These are phyloP conservation scores for Seiridium cupressi DNA, from an alignment of 2,329 filamentous ascomycete genomes.

Conservation along the genomic window DNA sequence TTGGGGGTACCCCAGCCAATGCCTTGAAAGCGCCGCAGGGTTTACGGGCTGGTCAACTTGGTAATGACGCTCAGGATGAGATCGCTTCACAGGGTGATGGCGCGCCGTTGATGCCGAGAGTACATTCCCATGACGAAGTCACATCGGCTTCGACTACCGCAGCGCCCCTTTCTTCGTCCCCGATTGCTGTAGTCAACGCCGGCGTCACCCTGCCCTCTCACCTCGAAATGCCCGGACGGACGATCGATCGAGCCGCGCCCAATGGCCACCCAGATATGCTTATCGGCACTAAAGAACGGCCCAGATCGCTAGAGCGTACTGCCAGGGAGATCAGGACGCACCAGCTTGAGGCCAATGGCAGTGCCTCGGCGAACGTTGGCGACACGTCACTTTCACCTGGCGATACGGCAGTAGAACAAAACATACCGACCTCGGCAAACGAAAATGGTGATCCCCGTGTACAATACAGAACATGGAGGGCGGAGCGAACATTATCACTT, in stretches of 20 bases:
- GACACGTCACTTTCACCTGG: constrained; percentile 28
- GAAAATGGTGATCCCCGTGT: constrained; percentile 21
- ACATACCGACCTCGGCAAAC: constrained; percentile 14
- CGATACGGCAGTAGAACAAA: constrained; percentile 11
- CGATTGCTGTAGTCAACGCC: constrained; percentile 11
- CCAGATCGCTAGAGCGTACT: constrained; percentile 41
- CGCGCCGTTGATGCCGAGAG: constrained; percentile 33
- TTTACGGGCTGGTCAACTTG: constrained; percentile 14
- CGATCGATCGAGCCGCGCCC: constrained; percentile 31
- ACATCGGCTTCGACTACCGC: constrained; percentile 19
- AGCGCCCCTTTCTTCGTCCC: constrained; percentile 11
- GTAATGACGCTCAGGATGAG: constrained; percentile 31
- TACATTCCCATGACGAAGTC: constrained; percentile 21
- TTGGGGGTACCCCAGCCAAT: constrained; percentile 17
- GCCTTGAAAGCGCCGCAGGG: constrained; percentile 18
- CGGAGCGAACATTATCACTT: constrained; percentile 40
- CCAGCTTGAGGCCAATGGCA: constrained; percentile 23
- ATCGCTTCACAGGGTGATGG: constrained; percentile 30
- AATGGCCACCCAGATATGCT: constrained; percentile 33
- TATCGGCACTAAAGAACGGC: constrained; percentile 27
- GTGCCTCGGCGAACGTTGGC: constrained; percentile 25
- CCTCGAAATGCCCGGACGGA: constrained; percentile 28
- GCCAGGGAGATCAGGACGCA: constrained; percentile 36
- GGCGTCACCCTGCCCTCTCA: constrained; percentile 10
- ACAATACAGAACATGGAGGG: constrained; percentile 34